phyloP scores from a whole-genome alignment of 2,329 filamentous ascomycete genomes.

The Clonostachys rhizophaga region DNA sequence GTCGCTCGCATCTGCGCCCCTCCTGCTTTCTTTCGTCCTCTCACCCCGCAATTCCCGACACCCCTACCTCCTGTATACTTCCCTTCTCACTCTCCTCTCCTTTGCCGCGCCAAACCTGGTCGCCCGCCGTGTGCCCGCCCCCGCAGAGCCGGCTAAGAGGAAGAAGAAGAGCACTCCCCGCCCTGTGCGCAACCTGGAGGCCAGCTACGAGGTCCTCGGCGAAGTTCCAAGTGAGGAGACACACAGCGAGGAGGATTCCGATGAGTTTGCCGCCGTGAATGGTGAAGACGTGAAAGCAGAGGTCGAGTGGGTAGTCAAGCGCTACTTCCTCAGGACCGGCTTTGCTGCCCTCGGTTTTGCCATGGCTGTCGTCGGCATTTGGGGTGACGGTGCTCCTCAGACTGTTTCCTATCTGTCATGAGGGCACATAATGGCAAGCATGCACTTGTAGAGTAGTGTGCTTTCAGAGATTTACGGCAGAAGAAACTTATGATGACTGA shows the following conservation, averaged over 20 bases:
- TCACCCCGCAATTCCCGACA: slow-evolving; percentile 74
- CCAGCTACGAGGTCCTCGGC: slow-evolving; percentile 66
- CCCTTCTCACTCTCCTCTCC: slow-evolving; percentile 61
- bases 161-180: slow-evolving; percentile 11
- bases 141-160: slow-evolving; percentile 18
- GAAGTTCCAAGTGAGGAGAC: slow-evolving; percentile 43
- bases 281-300: slow-evolving; percentile 57
- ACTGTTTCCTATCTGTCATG: slow-evolving; percentile 24
- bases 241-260: slow-evolving; percentile 41
- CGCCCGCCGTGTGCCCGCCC: slow-evolving; percentile 23
- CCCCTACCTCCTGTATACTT: slow-evolving; percentile 87
- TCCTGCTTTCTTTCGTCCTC: slow-evolving; percentile 73
- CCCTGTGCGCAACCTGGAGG: slow-evolving; percentile 51
- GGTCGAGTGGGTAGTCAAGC: slow-evolving; percentile 50
- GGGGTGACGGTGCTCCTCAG: slow-evolving; percentile 52
- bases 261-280: slow-evolving; percentile 39
- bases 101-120: slow-evolving; percentile 46
- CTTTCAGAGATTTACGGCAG: no score
- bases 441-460: no score
- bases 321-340: slow-evolving; percentile 47
- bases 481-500: no score
- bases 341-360: slow-evolving; percentile 52
- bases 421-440: neutral
- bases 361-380: slow-evolving; percentile 60
- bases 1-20: slow-evolving; percentile 62